Percentiles rank a stretch among this genome's conserved stretches.
phyloP scores from a whole-genome alignment of 805 yeast species.

The Saccharomycopsis sp. region DNA sequence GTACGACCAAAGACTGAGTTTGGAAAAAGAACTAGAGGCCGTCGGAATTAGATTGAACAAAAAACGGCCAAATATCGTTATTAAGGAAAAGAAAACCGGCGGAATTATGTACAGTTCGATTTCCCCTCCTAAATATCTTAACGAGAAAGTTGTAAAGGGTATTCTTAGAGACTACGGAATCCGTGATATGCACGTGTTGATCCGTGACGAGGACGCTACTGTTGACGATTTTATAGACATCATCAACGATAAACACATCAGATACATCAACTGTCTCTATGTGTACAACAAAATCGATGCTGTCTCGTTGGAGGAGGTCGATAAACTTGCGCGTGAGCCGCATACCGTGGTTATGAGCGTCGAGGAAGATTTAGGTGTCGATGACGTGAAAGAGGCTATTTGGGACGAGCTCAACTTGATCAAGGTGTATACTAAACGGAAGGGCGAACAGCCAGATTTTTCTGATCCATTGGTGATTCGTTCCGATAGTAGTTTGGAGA shows the following conservation, averaged over 20 bases:
- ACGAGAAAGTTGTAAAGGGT: conserved; percentile 71
- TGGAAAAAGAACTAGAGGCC: conserved; percentile 85
- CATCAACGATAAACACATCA: conserved; percentile 79
- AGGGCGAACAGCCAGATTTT: conserved; percentile 78
- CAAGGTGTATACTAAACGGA: conserved; percentile 80
- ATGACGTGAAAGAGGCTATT: conserved; percentile 84
- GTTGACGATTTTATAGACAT: conserved; percentile 92
- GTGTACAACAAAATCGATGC: conserved; percentile 95
- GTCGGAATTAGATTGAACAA: conserved; percentile 90
- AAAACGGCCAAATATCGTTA: conserved; percentile 69
- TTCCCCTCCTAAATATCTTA: conserved; percentile 73
- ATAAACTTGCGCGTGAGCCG: conserved; percentile 85
- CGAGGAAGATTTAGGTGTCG: conserved; percentile 77
- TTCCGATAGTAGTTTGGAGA: conserved; percentile 68
- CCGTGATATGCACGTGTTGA: conserved; percentile 88
- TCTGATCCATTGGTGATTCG: conserved; percentile 89
- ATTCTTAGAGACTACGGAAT: conserved; percentile 81
- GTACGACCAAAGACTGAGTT: conserved; percentile 75
- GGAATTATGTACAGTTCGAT: conserved; percentile 82
- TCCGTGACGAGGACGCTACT: conserved; percentile 83
- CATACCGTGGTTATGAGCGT: conserved; percentile 93
- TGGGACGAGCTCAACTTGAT: conserved; percentile 67
- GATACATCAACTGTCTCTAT: conserved; percentile 85
- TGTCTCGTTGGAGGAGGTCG: conserved; percentile 90
- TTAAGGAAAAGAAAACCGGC: conserved; percentile 78